phyloP scores from a whole-genome alignment of 768 basidiomycete species.

The Podaxis sp. region DNA sequence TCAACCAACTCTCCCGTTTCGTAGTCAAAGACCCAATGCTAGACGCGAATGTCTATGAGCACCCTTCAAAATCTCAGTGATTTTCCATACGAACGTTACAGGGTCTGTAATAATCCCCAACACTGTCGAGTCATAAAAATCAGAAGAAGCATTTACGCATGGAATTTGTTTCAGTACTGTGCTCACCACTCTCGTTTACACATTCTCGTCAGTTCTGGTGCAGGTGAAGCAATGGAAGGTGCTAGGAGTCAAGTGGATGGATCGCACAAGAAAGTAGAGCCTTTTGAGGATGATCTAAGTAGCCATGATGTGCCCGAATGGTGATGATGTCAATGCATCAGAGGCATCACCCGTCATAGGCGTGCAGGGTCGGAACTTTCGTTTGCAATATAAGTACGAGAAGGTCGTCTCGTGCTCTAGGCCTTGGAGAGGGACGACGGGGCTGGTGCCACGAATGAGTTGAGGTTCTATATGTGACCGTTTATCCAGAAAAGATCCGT shows the following conservation, averaged over 20 bases:
- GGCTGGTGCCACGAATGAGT: background rate
- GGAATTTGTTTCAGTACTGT: background rate
- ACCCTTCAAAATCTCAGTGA: conserved; percentile 5
- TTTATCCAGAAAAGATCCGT: background rate
- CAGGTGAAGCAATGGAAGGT: background rate
- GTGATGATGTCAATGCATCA: conserved; percentile 1
- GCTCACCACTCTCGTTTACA: conserved; percentile 49
- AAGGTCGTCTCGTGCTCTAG: background rate
- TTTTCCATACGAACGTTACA: conserved; percentile 35
- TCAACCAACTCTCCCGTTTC: conserved; percentile 61
- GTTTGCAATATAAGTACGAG: background rate
- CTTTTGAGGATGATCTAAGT: background rate
- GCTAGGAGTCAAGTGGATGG: background rate
- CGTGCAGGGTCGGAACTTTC: background rate
- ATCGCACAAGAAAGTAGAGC: conserved; percentile 1
- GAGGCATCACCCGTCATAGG: background rate
- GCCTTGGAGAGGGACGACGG: background rate
- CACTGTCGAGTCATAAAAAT: conserved; percentile 23
- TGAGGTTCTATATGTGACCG: background rate
- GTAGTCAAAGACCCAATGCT: conserved; percentile 68
- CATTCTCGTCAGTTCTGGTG: conserved; percentile 33
- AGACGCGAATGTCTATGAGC: background rate
- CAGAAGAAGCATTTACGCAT: background rate
- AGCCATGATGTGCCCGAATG: background rate
- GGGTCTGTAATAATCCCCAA: conserved; percentile 44